Evolutionary conservation across 2,329 filamentous ascomycete species (phyloP).

Genomic region (Sporothrix pseudoabietina): DNA sequence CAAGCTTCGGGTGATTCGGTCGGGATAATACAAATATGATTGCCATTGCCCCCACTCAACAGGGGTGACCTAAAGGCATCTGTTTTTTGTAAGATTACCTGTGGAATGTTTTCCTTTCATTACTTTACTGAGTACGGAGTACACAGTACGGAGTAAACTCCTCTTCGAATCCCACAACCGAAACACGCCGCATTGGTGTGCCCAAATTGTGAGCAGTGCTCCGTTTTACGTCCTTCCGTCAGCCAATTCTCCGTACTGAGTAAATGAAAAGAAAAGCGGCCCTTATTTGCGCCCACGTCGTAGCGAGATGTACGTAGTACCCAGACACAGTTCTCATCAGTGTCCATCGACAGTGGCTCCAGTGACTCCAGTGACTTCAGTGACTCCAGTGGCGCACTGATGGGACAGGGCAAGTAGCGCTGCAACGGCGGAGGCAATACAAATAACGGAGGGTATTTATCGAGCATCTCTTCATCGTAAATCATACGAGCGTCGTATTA

Average conservation of each 20-base stretch:
- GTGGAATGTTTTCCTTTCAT: too few relatives aligned
- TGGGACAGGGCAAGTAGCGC: background rate
- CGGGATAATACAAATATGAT: background rate
- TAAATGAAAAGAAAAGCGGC: background rate
- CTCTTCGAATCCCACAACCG: conserved; percentile 9
- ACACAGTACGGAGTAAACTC: background rate
- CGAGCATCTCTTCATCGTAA: background rate
- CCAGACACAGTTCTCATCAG: background rate
- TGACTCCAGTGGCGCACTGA: background rate
- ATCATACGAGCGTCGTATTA: conserved; percentile 13
- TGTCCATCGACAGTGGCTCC: background rate
- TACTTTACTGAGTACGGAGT: too few relatives aligned
- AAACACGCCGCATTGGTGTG: background rate
- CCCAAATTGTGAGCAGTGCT: background rate
- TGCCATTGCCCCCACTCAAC: background rate
- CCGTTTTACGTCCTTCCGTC: background rate
- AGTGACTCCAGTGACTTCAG: background rate
- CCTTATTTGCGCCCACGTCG: background rate
- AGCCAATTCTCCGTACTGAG: too few relatives aligned
- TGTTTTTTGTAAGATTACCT: background rate
- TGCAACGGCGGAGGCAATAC: background rate
- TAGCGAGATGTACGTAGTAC: background rate
- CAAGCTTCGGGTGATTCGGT: conserved; percentile 14
- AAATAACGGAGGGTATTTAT: background rate
- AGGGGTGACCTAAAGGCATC: background rate